Percentiles rank a stretch among this genome's conserved stretches.
phyloP scores from a whole-genome alignment of 2,329 filamentous ascomycete species.

The Nemania serpens region DNA sequence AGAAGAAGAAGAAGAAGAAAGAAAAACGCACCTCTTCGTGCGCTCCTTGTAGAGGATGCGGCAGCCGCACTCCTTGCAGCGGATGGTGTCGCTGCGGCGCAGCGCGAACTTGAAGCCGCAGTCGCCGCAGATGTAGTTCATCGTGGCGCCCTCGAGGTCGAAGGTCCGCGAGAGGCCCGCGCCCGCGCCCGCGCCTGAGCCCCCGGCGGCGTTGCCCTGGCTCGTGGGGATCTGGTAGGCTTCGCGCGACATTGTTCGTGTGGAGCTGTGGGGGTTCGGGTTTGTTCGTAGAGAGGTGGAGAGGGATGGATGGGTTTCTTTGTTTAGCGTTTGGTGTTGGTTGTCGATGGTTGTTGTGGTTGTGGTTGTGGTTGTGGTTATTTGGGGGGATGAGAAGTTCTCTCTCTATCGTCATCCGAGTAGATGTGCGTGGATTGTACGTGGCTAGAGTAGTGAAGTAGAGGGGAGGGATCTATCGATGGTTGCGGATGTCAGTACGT shows the following conservation, averaged over 20 bases:
- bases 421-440: too few species aligned
- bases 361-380: background rate
- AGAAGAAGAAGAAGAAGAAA: too few species aligned
- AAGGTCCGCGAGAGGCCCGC: constrained; percentile 48
- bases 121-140: constrained; percentile 80
- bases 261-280: background rate
- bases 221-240: constrained; percentile 74
- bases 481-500: background rate
- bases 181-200: constrained; percentile 43
- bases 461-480: too few species aligned
- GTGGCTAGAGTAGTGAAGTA: too few species aligned
- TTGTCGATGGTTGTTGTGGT: background rate
- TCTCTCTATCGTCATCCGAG: too few species aligned
- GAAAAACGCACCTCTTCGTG: constrained; percentile 91
- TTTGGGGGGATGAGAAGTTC: background rate
- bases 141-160: constrained; percentile 57
- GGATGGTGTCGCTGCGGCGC: constrained; percentile 78
- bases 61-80: constrained; percentile 92
- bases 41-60: constrained; percentile 96
- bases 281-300: too few species aligned
- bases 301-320: too few species aligned
- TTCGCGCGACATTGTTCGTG: constrained; percentile 68
- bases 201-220: constrained; percentile 47
- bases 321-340: background rate
- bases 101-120: constrained; percentile 79